These are phyloP conservation scores for Trypanosoma avium DNA, from an alignment of 208 protist genomes.

Conservation along the genomic window DNA sequence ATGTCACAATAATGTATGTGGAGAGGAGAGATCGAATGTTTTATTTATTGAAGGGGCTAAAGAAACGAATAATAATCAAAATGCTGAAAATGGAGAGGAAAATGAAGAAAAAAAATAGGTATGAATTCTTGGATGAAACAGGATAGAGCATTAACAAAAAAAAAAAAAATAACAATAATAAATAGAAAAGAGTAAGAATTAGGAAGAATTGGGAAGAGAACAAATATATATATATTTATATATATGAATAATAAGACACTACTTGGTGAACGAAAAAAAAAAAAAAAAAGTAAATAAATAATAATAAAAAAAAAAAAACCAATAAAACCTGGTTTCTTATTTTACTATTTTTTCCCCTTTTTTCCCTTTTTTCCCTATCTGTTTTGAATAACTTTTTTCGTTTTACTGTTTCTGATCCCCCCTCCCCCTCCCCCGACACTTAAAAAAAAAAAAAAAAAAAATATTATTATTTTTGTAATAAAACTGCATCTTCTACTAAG, in stretches of 20 bases:
- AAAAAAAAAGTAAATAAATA: background rate
- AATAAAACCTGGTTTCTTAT: background rate
- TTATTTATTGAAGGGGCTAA: slow-evolving; percentile 83
- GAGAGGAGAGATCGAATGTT: slow-evolving; percentile 87
- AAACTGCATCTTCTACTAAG: slow-evolving; percentile 11
- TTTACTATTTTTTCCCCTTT: slow-evolving; percentile 10
- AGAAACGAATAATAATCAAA: slow-evolving; percentile 11
- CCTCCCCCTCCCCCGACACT: too few relatives aligned
- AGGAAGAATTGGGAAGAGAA: background rate
- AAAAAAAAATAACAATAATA: background rate
- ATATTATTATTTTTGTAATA: slow-evolving; percentile 16
- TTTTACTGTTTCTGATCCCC: too few relatives aligned
- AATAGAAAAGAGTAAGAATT: background rate
- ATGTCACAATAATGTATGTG: slow-evolving; percentile 83
- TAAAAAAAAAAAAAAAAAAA: slow-evolving; percentile 20
- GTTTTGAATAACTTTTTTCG: too few relatives aligned
- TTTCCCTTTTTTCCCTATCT: too few relatives aligned
- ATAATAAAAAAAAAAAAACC: background rate
- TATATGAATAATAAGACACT: background rate
- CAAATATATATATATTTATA: background rate
- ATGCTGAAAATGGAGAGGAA: slow-evolving; percentile 7
- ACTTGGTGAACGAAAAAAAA: too few relatives aligned
- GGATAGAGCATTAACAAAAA: background rate
- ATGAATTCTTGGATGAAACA: background rate
- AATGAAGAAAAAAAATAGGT: slow-evolving; percentile 2